Base-by-base conservation (phyloP, 78 protist genomes). In the Blattamonas nauphoetae region DNA sequence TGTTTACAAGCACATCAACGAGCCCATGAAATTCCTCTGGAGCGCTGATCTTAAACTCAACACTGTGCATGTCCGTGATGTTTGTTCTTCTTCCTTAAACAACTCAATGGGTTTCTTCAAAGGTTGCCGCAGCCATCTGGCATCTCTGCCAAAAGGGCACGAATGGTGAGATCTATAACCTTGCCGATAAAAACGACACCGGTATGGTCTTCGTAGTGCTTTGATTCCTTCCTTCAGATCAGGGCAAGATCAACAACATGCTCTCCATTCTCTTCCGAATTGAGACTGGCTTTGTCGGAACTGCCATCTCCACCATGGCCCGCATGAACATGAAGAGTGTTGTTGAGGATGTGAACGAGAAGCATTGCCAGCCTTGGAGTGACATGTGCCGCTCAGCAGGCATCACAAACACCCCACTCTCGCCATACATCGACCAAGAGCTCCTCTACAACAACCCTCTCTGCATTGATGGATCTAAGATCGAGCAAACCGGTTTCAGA, bases 51-150 rank as follows among this genome's bases (percentile, higher is more conserved):
- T 96, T 44, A 55, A 85, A 41, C 78, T 93, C 78, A 91, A 95
- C 92, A 97, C 99, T 2, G 97, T 97, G 36, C 99, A 97, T 34
- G 97, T 96, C 21, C 6, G 1, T 1, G 99, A 97, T 89, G 99
- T 96, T 2, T 87, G 86, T 82, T n/a, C n/a, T n/a, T n/a, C n/a
- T n/a, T n/a, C n/a, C n/a, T n/a, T n/a, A n/a, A n/a, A n/a, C n/a
- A n/a, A n/a, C n/a, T n/a, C n/a, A n/a, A n/a, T n/a, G n/a, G n/a
- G n/a, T n/a, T n/a, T n/a, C n/a, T n/a, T n/a, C n/a, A n/a, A n/a
- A n/a, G n/a, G n/a, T n/a, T n/a, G n/a, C n/a, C n/a, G 64, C 88
- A 2, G 98, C 97, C 3, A 44, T 93, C 46, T 92, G 94, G 94
- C 87, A 85, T 63, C 41, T 94, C 38, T 1, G 86, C 80, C 64